These are phyloP conservation scores for Aspergillus transmontanensis DNA, from an alignment of 2,329 filamentous ascomycete genomes.

Conservation along the genomic window DNA sequence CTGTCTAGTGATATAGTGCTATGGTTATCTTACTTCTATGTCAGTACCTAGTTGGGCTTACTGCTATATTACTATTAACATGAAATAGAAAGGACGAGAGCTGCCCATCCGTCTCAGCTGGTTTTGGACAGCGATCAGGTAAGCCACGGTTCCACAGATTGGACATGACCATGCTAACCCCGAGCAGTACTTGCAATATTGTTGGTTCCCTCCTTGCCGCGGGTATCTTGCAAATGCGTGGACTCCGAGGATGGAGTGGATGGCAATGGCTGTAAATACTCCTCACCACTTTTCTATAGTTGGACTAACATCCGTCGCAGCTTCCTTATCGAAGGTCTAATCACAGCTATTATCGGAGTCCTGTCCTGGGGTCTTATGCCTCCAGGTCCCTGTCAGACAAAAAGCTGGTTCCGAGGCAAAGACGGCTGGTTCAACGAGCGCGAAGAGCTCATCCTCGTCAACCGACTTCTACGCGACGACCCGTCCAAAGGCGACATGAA, in stretches of 20 bases:
- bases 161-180: slow-evolving; percentile 36
- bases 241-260: slow-evolving; percentile 29
- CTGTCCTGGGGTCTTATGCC: slow-evolving; percentile 37
- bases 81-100: slow-evolving; percentile 2
- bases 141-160: no score
- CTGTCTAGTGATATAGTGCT: not conserved
- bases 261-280: slow-evolving; percentile 36
- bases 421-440: slow-evolving; percentile 5
- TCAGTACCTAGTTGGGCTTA: not conserved
- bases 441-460: slow-evolving; percentile 3
- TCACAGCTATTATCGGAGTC: slow-evolving; percentile 36
- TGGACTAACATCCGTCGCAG: slow-evolving; percentile 6
- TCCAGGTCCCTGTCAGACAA: slow-evolving; percentile 2
- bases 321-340: slow-evolving; percentile 1
- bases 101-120: slow-evolving; percentile 31
- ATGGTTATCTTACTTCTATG: not conserved
- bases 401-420: slow-evolving; percentile 6
- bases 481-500: slow-evolving; percentile 3
- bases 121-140: slow-evolving; percentile 22
- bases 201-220: slow-evolving; percentile 47
- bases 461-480: slow-evolving; percentile 2
- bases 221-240: slow-evolving; percentile 36
- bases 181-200: slow-evolving; percentile 27
- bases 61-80: not conserved
- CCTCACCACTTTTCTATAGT: not conserved